Evolutionary conservation across 306 rosid genomes (phyloP).

Genomic region (Rosa lucieae): DNA sequence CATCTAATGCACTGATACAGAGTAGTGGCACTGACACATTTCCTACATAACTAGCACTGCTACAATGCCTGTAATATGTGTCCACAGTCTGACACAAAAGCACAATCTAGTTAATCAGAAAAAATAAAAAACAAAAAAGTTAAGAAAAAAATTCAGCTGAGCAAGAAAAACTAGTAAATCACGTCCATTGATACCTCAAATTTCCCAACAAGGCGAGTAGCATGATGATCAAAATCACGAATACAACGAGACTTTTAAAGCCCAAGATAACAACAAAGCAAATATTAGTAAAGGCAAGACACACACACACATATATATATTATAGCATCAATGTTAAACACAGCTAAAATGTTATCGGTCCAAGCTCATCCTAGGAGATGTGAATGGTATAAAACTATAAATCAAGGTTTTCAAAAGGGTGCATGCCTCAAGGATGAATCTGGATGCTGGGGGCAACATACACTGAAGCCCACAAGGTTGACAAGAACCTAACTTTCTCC

Average conservation of each 20-base stretch:
- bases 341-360: background rate
- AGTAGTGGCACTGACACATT: conserved; percentile 89
- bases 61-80: conserved; percentile 80
- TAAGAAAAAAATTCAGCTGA: background rate
- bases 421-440: background rate
- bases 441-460: background rate
- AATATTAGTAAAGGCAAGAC: conserved; percentile 16
- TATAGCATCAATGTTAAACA: background rate
- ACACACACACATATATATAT: background rate
- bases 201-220: conserved; percentile 81
- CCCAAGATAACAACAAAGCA: conserved; percentile 27
- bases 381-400: background rate
- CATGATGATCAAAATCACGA: conserved; percentile 87
- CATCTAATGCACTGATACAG: conserved; percentile 91
- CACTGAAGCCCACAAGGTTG: background rate
- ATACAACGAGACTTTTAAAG: conserved; percentile 70
- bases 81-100: conserved; percentile 78
- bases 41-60: conserved; percentile 70
- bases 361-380: background rate
- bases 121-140: background rate
- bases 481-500: background rate
- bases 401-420: background rate
- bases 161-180: conserved; percentile 14
- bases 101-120: conserved; percentile 17
- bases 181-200: conserved; percentile 60